Conservation (phyloP, 2,329 filamentous ascomycete genomes). For the Scytalidium lignicola region DNA sequence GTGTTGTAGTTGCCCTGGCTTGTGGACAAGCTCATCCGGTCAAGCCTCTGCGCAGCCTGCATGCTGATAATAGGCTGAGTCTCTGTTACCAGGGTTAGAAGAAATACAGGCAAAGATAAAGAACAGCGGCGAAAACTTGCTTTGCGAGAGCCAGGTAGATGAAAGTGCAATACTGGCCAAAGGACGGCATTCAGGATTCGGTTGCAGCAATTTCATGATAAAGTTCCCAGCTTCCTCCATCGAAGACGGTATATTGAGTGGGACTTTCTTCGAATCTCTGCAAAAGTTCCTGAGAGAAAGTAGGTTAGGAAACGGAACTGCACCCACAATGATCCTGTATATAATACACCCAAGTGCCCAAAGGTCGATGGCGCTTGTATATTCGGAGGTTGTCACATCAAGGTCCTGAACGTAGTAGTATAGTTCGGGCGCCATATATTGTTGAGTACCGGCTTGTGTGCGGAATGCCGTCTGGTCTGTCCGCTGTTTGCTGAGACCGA, state of each 20-base stretch:
- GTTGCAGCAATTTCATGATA: not conserved
- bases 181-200: not conserved
- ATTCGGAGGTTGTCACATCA: not conserved
- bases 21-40: not conserved
- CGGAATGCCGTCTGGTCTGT: not conserved
- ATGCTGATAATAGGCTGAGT: not conserved
- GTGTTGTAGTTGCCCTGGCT: not conserved
- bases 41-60: not conserved
- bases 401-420: not conserved
- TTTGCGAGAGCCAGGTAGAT: not conserved
- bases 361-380: not conserved
- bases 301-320: slow-evolving; percentile 6
- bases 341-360: slow-evolving; percentile 53
- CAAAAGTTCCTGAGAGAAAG: not conserved
- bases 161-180: not conserved
- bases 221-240: too few relatives aligned
- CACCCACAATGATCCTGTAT: slow-evolving; percentile 2
- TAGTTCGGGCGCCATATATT: slow-evolving; percentile 7
- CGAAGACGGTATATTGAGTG: too few relatives aligned
- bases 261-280: not conserved
- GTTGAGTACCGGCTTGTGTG: slow-evolving; percentile 4
- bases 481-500: slow-evolving; percentile 12
- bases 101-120: not conserved
- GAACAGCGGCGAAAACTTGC: not conserved
- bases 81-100: not conserved